Conservation (phyloP, 78 protist genomes). For the Anaeramoeba ignava region DNA sequence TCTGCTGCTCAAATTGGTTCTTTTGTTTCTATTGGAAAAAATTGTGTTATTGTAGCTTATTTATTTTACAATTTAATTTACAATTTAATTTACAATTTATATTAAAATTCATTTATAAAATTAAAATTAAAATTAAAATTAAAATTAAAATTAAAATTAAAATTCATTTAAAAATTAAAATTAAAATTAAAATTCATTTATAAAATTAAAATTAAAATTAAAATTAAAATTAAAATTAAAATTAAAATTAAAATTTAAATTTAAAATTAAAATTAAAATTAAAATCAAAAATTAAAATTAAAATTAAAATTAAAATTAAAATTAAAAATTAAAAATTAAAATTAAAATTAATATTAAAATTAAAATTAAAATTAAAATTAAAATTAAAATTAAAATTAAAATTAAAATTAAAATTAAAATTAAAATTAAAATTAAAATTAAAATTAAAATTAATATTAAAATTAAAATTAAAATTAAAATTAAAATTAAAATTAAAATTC, state of each 20-base stretch:
- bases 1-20: neutral
- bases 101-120: neutral
- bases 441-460: neutral
- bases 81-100: neutral
- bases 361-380: neutral
- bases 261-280: neutral
- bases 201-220: neutral
- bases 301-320: neutral
- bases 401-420: no score
- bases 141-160: neutral
- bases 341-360: neutral
- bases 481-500: neutral
- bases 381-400: neutral
- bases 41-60: neutral
- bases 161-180: neutral
- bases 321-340: neutral
- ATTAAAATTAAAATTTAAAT: neutral
- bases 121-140: neutral
- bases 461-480: neutral
- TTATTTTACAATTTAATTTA: neutral
- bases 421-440: neutral
- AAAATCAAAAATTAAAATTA: neutral
- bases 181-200: neutral
- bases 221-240: neutral
- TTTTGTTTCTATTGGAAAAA: neutral